Evolutionary conservation across 78 protist genomes (phyloP).

Genomic region (Monosiga brevicollis): DNA sequence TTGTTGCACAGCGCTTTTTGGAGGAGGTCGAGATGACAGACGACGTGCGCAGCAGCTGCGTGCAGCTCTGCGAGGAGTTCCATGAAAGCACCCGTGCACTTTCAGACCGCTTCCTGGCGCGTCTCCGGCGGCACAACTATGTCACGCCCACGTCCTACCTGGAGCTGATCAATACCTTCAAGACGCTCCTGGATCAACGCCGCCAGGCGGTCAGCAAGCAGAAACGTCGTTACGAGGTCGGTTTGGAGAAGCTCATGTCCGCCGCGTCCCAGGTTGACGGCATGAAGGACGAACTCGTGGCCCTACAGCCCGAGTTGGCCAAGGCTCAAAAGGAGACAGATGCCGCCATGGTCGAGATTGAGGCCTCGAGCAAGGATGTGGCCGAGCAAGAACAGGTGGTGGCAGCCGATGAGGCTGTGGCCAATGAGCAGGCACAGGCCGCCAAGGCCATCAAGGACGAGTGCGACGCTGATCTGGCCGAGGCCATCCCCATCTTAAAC

Average conservation of each 20-base stretch:
- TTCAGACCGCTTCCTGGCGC: constrained; percentile 8
- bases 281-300: constrained; percentile 47
- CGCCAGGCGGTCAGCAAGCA: not conserved
- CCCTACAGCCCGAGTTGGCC: constrained; percentile 56
- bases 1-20: not conserved
- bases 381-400: constrained; percentile 25
- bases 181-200: constrained; percentile 9
- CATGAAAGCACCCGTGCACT: constrained; percentile 1
- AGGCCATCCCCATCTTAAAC: constrained; percentile 61
- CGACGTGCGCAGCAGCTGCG: constrained; percentile 50
- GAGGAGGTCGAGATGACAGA: constrained; percentile 42
- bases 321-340: constrained; percentile 34
- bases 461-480: constrained; percentile 44
- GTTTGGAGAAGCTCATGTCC: constrained; percentile 38
- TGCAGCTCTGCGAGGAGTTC: constrained; percentile 5
- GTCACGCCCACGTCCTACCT: constrained; percentile 77
- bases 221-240: constrained; percentile 41
- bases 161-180: constrained; percentile 54
- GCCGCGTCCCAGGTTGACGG: constrained; percentile 49
- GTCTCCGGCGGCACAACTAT: constrained; percentile 50
- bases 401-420: constrained; percentile 33
- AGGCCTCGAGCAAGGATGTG: constrained; percentile 28
- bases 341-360: constrained; percentile 20
- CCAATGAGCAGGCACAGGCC: constrained; percentile 7
- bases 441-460: constrained; percentile 15